These are phyloP conservation scores for Alternaria hordeiaustralica DNA, from an alignment of 2,329 filamentous ascomycete species.

Conservation along the genomic window DNA sequence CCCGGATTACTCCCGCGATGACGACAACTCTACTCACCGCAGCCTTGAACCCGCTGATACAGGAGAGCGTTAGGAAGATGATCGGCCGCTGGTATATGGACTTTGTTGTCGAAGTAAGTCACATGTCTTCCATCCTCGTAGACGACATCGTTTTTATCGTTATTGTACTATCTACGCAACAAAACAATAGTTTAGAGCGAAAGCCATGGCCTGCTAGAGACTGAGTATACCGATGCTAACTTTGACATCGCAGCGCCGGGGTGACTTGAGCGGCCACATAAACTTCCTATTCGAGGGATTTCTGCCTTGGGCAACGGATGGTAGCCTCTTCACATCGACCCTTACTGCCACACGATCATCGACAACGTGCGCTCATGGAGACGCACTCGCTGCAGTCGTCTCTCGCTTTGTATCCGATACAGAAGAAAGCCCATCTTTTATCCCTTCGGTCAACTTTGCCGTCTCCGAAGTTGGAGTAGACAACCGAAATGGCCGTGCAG, in stretches of 20 bases:
- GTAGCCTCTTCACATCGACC: slow-evolving; percentile 52
- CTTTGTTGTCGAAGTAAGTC: slow-evolving; percentile 28
- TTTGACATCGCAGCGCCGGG: neutral
- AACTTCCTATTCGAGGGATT: slow-evolving; percentile 50
- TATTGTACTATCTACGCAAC: neutral
- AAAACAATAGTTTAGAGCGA: neutral
- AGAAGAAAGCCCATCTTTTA: neutral
- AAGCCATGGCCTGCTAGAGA: neutral
- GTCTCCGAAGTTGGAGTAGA: slow-evolving; percentile 4
- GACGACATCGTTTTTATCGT: neutral
- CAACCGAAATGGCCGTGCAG: slow-evolving; percentile 11
- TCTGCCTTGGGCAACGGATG: slow-evolving; percentile 57
- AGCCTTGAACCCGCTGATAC: slow-evolving; percentile 50
- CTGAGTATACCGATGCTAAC: neutral
- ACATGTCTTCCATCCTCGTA: neutral
- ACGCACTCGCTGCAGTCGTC: slow-evolving; percentile 47
- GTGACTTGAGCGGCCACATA: slow-evolving; percentile 11
- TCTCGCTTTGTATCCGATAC: slow-evolving; percentile 33
- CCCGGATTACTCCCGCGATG: slow-evolving; percentile 49
- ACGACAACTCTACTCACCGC: slow-evolving; percentile 52
- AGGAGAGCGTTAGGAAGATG: slow-evolving; percentile 56
- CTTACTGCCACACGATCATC: slow-evolving; percentile 38
- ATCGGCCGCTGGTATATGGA: slow-evolving; percentile 55
- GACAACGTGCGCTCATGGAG: slow-evolving; percentile 51
- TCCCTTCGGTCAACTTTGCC: neutral